Conservation (phyloP, 148 eudicot species). For the Nepenthes mirabilis region DNA sequence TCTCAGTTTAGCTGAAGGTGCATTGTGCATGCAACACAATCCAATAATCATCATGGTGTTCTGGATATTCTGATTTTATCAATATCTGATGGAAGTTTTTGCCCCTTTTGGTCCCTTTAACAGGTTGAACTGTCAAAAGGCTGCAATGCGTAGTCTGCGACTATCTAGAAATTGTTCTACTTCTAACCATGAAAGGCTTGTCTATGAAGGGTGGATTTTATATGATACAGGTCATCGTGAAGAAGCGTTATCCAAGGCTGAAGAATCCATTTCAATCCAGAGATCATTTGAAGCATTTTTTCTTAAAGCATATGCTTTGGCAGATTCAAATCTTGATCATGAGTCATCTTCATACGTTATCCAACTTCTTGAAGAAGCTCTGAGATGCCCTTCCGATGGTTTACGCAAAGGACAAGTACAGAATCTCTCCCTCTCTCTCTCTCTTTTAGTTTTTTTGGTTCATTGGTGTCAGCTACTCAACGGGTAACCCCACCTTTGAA, state of each 20-base stretch:
- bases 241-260: conserved; percentile 82
- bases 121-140: conserved; percentile 81
- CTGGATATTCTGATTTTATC: not conserved
- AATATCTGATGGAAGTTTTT: not conserved
- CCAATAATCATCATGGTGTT: not conserved
- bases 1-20: too few species aligned
- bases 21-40: too few species aligned
- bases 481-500: too few species aligned
- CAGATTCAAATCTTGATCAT: conserved; percentile 70
- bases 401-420: conserved; percentile 90
- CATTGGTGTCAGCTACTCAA: too few species aligned
- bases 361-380: conserved; percentile 77
- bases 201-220: conserved; percentile 86
- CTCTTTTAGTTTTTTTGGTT: too few species aligned
- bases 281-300: conserved; percentile 92
- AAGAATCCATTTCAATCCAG: conserved; percentile 60
- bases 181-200: conserved; percentile 73
- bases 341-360: conserved; percentile 61
- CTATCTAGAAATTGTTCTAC: conserved; percentile 59
- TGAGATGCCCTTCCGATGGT: conserved; percentile 87
- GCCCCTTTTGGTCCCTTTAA: not conserved
- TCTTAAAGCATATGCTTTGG: conserved; percentile 79
- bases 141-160: conserved; percentile 81
- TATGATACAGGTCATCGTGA: conserved; percentile 88
- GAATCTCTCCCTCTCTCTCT: not conserved